A percentile compares a stretch with the other conserved stretches of the same genome.
Conservation (phyloP, 768 basidiomycete genomes). For the Mycena latifolia region DNA sequence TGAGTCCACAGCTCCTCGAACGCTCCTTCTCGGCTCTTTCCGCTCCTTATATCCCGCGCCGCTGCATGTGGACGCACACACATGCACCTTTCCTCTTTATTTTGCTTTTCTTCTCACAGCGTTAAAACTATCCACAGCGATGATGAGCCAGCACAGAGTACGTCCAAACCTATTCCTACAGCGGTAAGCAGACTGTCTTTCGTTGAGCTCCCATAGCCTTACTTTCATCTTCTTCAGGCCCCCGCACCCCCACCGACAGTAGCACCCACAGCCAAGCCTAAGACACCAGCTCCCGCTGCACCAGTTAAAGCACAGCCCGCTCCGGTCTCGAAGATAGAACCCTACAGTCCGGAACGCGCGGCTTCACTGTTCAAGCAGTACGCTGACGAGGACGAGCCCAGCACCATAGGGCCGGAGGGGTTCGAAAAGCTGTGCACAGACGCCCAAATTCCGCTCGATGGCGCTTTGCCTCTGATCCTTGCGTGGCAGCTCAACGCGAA, state of each 20-base stretch:
- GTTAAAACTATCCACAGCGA: constrained; percentile 63
- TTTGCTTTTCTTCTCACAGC: constrained; percentile 75
- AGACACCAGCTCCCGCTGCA: constrained; percentile 32
- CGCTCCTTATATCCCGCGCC: constrained; percentile 27
- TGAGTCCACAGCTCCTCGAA: constrained; percentile 37
- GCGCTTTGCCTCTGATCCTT: constrained; percentile 76
- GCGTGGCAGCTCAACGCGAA: constrained; percentile 80
- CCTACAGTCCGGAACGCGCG: constrained; percentile 66
- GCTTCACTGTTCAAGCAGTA: constrained; percentile 71
- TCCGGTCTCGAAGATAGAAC: constrained; percentile 41
- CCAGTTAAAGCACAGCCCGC: constrained; percentile 30
- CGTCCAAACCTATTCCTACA: constrained; percentile 43
- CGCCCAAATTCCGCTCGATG: constrained; percentile 79
- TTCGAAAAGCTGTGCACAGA: constrained; percentile 79
- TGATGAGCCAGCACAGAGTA: constrained; percentile 52
- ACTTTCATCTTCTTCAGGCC: not conserved
- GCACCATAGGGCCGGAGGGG: constrained; percentile 78
- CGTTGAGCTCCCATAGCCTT: not conserved
- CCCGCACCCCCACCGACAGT: constrained; percentile 18
- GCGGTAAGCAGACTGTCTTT: constrained; percentile 38
- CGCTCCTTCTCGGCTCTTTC: constrained; percentile 13
- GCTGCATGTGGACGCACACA: constrained; percentile 50
- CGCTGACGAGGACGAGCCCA: constrained; percentile 66
- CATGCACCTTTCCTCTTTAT: constrained; percentile 73
- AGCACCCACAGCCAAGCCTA: constrained; percentile 26